A percentile compares a stretch with the other conserved stretches of the same genome.
Conservation (phyloP, 768 basidiomycete genomes). For the Mycena galopus region DNA sequence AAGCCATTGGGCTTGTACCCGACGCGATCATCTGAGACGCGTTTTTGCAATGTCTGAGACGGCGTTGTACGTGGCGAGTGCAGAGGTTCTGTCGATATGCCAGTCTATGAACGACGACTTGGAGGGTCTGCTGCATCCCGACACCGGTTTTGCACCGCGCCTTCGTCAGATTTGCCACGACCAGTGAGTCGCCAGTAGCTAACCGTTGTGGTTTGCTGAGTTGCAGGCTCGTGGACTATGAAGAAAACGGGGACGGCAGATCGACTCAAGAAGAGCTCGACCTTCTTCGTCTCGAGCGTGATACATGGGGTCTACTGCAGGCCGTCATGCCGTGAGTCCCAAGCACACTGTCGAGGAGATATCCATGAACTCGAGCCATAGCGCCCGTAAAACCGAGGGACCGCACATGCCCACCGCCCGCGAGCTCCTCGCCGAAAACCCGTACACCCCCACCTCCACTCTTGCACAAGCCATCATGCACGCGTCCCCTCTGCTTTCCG, state of each 20-base stretch:
- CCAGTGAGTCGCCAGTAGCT: slow-evolving; percentile 58
- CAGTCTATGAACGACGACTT: slow-evolving; percentile 72
- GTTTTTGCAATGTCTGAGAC: slow-evolving; percentile 55
- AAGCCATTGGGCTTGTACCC: not conserved
- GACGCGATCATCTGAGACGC: not conserved
- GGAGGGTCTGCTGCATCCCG: slow-evolving; percentile 71
- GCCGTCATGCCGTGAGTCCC: slow-evolving; percentile 78
- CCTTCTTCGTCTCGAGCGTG: slow-evolving; percentile 76
- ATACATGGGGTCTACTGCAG: slow-evolving; percentile 87
- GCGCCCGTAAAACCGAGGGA: slow-evolving; percentile 78
- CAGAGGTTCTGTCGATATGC: slow-evolving; percentile 72
- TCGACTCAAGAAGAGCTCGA: slow-evolving; percentile 67
- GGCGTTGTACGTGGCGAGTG: slow-evolving; percentile 72
- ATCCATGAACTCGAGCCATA: slow-evolving; percentile 39
- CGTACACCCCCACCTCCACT: slow-evolving; percentile 84
- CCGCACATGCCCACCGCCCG: slow-evolving; percentile 62
- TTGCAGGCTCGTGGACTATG: slow-evolving; percentile 61
- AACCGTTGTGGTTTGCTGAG: slow-evolving; percentile 2
- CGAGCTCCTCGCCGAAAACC: slow-evolving; percentile 74
- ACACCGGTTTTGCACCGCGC: slow-evolving; percentile 78
- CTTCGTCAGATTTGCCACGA: slow-evolving; percentile 65
- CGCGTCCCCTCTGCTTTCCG: slow-evolving; percentile 74
- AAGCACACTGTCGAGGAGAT: slow-evolving; percentile 2
- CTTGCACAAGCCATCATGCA: slow-evolving; percentile 82
- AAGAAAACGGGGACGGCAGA: slow-evolving; percentile 55